A percentile compares a stretch with the other conserved stretches of the same genome.
These are phyloP conservation scores for Starmerella khaoyaiensis DNA, from an alignment of 805 yeast genomes.

Conservation along the genomic window DNA sequence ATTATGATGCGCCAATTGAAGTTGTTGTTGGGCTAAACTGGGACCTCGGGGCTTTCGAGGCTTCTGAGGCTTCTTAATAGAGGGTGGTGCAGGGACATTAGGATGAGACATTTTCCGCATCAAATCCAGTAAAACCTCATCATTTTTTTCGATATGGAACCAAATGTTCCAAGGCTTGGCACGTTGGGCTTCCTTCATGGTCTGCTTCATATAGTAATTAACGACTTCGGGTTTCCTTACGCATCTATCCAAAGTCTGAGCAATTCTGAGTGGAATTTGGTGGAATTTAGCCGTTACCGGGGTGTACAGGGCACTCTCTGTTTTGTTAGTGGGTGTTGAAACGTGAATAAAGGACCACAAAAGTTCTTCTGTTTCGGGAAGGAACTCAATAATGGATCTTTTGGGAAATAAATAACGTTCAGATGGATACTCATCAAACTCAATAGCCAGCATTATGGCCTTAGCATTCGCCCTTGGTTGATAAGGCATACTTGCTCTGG, in stretches of 20 bases:
- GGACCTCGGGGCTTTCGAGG: conserved; percentile 15
- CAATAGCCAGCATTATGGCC: conserved; percentile 52
- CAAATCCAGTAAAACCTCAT: conserved; percentile 23
- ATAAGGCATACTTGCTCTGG: conserved; percentile 7
- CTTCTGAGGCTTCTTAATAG: conserved; percentile 12
- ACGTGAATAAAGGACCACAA: conserved; percentile 30
- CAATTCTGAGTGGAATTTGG: conserved; percentile 52
- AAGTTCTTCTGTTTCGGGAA: conserved; percentile 26
- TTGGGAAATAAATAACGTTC: conserved; percentile 66
- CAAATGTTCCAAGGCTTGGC: conserved; percentile 54
- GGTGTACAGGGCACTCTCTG: conserved; percentile 30
- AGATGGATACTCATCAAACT: conserved; percentile 66
- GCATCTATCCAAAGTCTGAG: conserved; percentile 54
- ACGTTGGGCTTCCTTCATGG: conserved; percentile 47
- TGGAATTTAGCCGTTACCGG: conserved; percentile 53
- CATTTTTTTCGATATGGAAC: conserved; percentile 47
- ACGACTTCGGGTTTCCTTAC: conserved; percentile 47
- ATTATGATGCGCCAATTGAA: conserved; percentile 1
- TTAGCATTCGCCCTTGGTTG: conserved; percentile 15
- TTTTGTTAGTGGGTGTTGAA: conserved; percentile 3
- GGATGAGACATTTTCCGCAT: conserved; percentile 19
- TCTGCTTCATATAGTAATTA: conserved; percentile 45
- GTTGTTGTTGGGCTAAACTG: conserved; percentile 3
- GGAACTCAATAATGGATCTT: conserved; percentile 54
- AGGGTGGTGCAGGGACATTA: conserved; percentile 10